Evolutionary conservation across 805 yeast genomes (phyloP), one percentile per base, ranked within the genome.

Genomic region (Lipomyces starkeyi): DNA sequence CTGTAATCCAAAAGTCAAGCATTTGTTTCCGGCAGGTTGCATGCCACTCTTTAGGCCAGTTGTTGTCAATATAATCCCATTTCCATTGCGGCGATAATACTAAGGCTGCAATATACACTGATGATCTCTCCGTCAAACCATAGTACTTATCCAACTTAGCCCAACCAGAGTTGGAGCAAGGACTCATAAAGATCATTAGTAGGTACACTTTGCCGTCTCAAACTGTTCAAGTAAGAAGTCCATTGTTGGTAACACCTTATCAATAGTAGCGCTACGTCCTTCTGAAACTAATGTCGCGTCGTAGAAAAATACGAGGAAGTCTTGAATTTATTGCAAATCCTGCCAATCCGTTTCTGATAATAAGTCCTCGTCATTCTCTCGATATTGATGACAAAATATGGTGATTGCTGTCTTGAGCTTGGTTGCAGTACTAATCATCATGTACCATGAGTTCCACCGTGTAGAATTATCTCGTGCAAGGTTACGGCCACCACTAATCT

Each of bases 51-150:
- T 27, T 27, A 14, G 35, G 35, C 40, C 49, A 56, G 9, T 56
- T 27, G 40, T 56, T 56, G 40, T 56, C 59, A 56, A 56, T 56
- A 56, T 56, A 56, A 27, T 56, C 29, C 59, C 59, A 56, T 27
- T 25, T 56, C 35, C 59, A 34, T 3, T 27, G 40, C 11, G 59
- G 59, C 2, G 35, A 34, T 2, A 25, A 34, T 56, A 55, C 37
- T 49, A 49, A 49, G 25, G 40, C 59, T n/a, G 59, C 59, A 25
- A 55, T 55, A 27, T 27, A 56, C 29, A 56, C 17, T 29, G 13
- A 43, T 14, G 59, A 29, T 34, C 40, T 56, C 40, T 56, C 59
- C 59, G 59, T 29, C 35, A 56, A 34, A 27, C 40, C n/a, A 34
- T 56, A 56, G 40, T 56, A 56, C 32, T 2, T 56, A 34, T 56